Conservation (phyloP, 2,329 filamentous ascomycete genomes). For the Fusarium tanahbumbuense region DNA sequence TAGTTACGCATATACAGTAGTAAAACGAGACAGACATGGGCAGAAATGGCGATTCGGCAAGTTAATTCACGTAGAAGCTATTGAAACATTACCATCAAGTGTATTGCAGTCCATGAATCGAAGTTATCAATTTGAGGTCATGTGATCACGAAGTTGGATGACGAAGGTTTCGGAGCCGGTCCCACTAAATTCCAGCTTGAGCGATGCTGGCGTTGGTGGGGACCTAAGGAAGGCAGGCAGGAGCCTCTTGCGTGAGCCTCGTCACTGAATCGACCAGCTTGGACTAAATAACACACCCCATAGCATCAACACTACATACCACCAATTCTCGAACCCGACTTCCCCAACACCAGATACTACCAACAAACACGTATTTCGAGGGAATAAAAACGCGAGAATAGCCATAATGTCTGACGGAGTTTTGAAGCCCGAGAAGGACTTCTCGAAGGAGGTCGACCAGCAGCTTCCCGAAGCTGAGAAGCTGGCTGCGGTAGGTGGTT, state of each 20-base stretch:
- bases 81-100: not conserved
- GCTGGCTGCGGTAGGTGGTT: conserved; percentile 80
- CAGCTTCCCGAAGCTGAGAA: conserved; percentile 90
- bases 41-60: not conserved
- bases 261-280: conserved; percentile 48
- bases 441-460: conserved; percentile 93
- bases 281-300: conserved; percentile 41
- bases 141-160: conserved; percentile 13
- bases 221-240: conserved; percentile 51
- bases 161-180: conserved; percentile 31
- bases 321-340: conserved; percentile 17
- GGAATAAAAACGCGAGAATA: conserved; percentile 16
- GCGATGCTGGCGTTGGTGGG: conserved; percentile 28
- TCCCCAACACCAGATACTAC: not conserved
- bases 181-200: conserved; percentile 41
- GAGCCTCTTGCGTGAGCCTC: conserved; percentile 54
- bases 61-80: rapidly evolving
- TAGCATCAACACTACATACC: conserved; percentile 36
- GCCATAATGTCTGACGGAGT: conserved; percentile 80
- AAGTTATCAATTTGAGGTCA: conserved; percentile 6
- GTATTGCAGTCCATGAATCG: not conserved
- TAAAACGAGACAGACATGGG: rapidly evolving
- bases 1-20: not conserved
- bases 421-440: conserved; percentile 98
- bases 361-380: not conserved